A percentile compares a stretch with the other conserved stretches of the same genome.
Evolutionary conservation across 2,329 filamentous ascomycete species (phyloP).

Genomic region (Trichoderma sp.): DNA sequence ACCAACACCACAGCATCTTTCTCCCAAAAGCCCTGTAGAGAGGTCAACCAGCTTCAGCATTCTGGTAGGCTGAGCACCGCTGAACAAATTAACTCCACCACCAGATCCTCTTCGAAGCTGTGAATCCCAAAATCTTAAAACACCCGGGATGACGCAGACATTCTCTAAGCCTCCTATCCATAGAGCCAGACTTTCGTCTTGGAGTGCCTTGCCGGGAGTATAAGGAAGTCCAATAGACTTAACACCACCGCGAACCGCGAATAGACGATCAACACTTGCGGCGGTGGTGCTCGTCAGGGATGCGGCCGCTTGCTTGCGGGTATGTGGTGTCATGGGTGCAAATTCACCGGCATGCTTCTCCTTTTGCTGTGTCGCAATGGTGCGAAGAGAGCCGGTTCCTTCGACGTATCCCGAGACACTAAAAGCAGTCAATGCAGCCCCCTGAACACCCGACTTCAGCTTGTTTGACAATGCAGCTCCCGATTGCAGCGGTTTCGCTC

Average conservation of each 20-base stretch:
- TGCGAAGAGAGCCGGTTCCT: constrained; percentile 54
- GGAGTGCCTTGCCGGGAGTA: constrained; percentile 39
- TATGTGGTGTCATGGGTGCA: constrained; percentile 63
- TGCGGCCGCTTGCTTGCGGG: constrained; percentile 51
- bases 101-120: constrained; percentile 51
- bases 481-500: constrained; percentile 46
- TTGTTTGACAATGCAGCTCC: constrained; percentile 48
- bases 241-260: constrained; percentile 52
- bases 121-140: constrained; percentile 59
- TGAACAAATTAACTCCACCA: constrained; percentile 55
- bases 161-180: constrained; percentile 58
- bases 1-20: constrained; percentile 52
- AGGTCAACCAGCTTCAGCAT: constrained; percentile 57
- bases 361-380: constrained; percentile 34
- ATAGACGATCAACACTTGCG: constrained; percentile 49
- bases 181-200: constrained; percentile 54
- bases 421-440: constrained; percentile 58
- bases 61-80: constrained; percentile 51
- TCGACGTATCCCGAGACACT: constrained; percentile 59
- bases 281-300: constrained; percentile 38
- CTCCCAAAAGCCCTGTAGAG: constrained; percentile 52
- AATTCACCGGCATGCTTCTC: constrained; percentile 49
- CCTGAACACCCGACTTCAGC: constrained; percentile 51
- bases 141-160: constrained; percentile 53
- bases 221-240: constrained; percentile 45